Conservation (phyloP, 257 asterid species). For the Phtheirospermum japonicum region DNA sequence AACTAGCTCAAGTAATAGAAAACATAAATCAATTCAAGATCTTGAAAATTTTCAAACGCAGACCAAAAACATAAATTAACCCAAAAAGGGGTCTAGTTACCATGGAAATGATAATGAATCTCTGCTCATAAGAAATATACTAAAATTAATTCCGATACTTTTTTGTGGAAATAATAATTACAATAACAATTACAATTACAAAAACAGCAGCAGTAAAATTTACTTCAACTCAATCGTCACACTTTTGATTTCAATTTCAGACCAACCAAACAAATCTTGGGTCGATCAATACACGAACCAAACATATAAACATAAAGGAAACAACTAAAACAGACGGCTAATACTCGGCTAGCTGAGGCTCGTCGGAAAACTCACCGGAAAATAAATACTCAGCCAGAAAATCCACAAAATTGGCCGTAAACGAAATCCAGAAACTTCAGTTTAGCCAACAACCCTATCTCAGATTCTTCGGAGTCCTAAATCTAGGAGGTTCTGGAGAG, state of each 20-base stretch:
- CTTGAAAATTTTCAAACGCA: no score
- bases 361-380: slow-evolving; percentile 48
- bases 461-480: slow-evolving; percentile 31
- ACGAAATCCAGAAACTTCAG: slow-evolving; percentile 23
- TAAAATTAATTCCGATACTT: not conserved
- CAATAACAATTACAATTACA: not conserved
- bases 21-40: not conserved
- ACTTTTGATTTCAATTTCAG: slow-evolving; percentile 17
- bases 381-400: slow-evolving; percentile 21
- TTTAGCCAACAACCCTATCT: slow-evolving; percentile 36
- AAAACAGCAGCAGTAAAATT: not conserved
- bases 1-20: not conserved
- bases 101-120: no score
- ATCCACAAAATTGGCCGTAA: slow-evolving; percentile 12
- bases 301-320: no score
- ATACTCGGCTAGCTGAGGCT: slow-evolving; percentile 23
- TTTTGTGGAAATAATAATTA: no score
- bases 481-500: slow-evolving; percentile 58
- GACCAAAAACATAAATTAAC: no score
- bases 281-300: slow-evolving; percentile 21
- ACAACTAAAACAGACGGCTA: slow-evolving; percentile 19
- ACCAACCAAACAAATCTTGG: slow-evolving; percentile 2
- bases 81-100: no score
- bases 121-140: not conserved
- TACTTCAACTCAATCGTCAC: slow-evolving; percentile 1